These are phyloP conservation scores for Rehmannia glutinosa DNA, from an alignment of 257 asterid species.

Conservation along the genomic window DNA sequence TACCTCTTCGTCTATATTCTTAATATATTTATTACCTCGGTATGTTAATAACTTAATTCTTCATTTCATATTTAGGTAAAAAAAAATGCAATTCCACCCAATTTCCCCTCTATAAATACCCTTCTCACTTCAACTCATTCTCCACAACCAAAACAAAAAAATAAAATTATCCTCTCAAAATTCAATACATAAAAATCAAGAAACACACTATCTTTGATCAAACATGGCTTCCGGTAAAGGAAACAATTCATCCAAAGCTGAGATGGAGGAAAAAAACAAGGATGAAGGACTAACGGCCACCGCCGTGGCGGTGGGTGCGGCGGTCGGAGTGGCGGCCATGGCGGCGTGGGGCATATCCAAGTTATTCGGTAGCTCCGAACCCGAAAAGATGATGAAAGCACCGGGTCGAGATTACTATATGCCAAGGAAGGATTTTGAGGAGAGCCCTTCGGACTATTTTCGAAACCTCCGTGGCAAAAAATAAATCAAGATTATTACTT, in stretches of 20 bases:
- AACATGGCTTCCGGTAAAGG: neutral
- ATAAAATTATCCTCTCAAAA: no score
- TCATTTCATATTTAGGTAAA: no score
- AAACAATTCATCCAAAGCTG: no score
- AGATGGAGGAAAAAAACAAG: no score
- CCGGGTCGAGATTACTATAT: slow-evolving; percentile 21
- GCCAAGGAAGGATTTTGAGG: slow-evolving; percentile 16
- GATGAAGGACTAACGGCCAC: neutral
- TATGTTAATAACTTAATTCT: no score
- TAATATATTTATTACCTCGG: no score
- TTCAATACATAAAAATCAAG: neutral
- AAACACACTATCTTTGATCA: neutral
- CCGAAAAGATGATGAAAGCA: slow-evolving; percentile 27
- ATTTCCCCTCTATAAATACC: neutral
- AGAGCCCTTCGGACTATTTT: slow-evolving; percentile 1
- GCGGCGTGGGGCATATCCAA: slow-evolving; percentile 20
- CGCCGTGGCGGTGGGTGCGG: slow-evolving; percentile 3
- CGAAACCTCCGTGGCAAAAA: slow-evolving; percentile 8
- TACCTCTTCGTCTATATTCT: no score
- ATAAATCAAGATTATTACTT: neutral
- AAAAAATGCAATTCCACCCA: no score
- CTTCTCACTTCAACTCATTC: neutral
- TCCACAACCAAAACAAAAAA: neutral
- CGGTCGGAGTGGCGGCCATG: no score
- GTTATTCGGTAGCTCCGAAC: neutral